phyloP scores from a whole-genome alignment of 2,329 filamentous ascomycete genomes.

The Beauveria sp. region DNA sequence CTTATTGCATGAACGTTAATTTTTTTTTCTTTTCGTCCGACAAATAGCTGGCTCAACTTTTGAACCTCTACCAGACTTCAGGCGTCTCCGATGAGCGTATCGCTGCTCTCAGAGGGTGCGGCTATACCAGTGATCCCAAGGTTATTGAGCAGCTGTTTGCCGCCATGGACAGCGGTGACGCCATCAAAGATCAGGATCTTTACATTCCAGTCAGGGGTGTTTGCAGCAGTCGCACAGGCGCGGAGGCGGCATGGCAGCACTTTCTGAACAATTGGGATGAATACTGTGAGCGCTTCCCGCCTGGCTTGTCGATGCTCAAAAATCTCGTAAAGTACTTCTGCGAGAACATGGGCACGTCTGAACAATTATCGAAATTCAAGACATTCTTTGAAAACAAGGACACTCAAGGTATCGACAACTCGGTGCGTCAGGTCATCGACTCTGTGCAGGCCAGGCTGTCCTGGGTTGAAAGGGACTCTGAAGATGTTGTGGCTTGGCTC shows the following conservation, averaged over 20 bases:
- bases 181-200: conserved; percentile 91
- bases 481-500: conserved; percentile 60
- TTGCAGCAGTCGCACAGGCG: conserved; percentile 67
- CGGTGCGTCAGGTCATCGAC: conserved; percentile 83
- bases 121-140: conserved; percentile 66
- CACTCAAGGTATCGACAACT: conserved; percentile 78
- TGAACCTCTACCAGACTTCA: conserved; percentile 52
- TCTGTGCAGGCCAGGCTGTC: conserved; percentile 75
- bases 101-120: conserved; percentile 76
- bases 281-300: conserved; percentile 65
- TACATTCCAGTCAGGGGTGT: conserved; percentile 82
- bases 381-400: conserved; percentile 75
- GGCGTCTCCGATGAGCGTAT: conserved; percentile 72
- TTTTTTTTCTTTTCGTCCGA: neutral
- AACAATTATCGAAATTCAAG: conserved; percentile 68
- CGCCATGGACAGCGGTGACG: conserved; percentile 59
- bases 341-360: conserved; percentile 66
- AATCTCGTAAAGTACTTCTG: conserved; percentile 78
- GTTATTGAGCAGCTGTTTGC: conserved; percentile 75
- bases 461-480: conserved; percentile 69
- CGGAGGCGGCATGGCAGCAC: conserved; percentile 75
- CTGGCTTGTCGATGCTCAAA: conserved; percentile 77
- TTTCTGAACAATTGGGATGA: conserved; percentile 78
- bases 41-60: conserved; percentile 64
- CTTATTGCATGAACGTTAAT: too few relatives aligned